Conservation (phyloP, 768 basidiomycete species). For the Chalciporus chontae region DNA sequence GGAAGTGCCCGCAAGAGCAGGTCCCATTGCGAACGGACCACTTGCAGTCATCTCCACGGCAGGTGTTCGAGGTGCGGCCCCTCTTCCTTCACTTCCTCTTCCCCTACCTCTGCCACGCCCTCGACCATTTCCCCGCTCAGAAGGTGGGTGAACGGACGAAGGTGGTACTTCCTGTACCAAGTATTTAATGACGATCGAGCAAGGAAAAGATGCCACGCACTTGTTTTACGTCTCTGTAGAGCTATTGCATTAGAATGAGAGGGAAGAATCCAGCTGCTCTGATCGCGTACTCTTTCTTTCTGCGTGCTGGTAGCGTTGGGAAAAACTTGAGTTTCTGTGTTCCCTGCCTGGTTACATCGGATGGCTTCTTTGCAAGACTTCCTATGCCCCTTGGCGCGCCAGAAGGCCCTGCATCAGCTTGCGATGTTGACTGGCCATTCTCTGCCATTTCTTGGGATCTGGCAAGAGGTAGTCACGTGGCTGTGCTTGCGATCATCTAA, state of each 20-base stretch:
- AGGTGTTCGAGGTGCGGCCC: constrained; percentile 41
- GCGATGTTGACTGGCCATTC: constrained; percentile 8
- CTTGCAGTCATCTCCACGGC: constrained; percentile 76
- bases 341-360: constrained; percentile 71
- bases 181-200: constrained; percentile 2
- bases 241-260: constrained; percentile 13
- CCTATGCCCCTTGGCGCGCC: constrained; percentile 60
- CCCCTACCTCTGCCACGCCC: constrained; percentile 50
- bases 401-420: constrained; percentile 15
- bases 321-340: constrained; percentile 78
- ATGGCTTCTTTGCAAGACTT: constrained; percentile 67
- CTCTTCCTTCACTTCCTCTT: constrained; percentile 52
- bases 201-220: constrained; percentile 36
- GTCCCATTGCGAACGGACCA: constrained; percentile 86
- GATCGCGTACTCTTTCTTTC: constrained; percentile 73
- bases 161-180: constrained; percentile 46
- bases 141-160: constrained; percentile 28
- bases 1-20: constrained; percentile 59
- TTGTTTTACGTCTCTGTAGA: constrained; percentile 58
- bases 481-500: too few species aligned
- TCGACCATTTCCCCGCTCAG: constrained; percentile 41
- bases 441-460: constrained; percentile 15
- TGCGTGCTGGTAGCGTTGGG: constrained; percentile 68
- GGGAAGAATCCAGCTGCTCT: constrained; percentile 2
- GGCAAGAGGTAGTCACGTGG: too few species aligned